Conservation (phyloP, 768 basidiomycete genomes). For the Ramaria sp. region DNA sequence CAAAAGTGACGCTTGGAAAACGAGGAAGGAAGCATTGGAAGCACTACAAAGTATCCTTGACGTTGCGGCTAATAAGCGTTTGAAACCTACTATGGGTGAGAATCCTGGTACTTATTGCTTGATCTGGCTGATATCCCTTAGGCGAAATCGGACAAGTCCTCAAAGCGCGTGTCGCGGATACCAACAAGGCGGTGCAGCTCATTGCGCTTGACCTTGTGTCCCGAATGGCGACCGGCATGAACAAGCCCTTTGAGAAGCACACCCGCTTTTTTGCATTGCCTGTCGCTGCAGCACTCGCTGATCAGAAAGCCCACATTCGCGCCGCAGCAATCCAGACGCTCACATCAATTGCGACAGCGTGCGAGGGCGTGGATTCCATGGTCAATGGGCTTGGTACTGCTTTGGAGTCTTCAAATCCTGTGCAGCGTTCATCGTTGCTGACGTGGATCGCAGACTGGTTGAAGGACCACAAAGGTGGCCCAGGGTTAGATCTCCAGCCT, state of each 20-base stretch:
- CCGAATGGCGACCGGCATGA: conserved; percentile 89
- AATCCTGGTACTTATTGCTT: not conserved
- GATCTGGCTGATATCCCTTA: conserved; percentile 19
- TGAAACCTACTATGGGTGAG: conserved; percentile 85
- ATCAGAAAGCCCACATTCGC: conserved; percentile 86
- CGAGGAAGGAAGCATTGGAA: conserved; percentile 91
- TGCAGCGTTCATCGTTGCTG: conserved; percentile 71
- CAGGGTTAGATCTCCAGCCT: conserved; percentile 54
- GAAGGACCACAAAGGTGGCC: conserved; percentile 45
- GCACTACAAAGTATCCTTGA: conserved; percentile 73
- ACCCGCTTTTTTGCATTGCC: conserved; percentile 65
- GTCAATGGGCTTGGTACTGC: conserved; percentile 66
- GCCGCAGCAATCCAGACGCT: conserved; percentile 68
- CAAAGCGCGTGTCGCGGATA: conserved; percentile 81
- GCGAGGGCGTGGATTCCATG: conserved; percentile 78
- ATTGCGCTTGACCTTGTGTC: conserved; percentile 85
- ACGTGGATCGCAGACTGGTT: conserved; percentile 77
- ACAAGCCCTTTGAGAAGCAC: conserved; percentile 89
- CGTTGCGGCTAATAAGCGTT: conserved; percentile 82
- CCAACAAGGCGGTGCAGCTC: conserved; percentile 88
- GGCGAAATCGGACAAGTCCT: conserved; percentile 86
- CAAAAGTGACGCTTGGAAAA: conserved; percentile 95
- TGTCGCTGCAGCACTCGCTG: conserved; percentile 76
- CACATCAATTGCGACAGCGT: conserved; percentile 73
- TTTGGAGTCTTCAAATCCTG: conserved; percentile 78